Conservation (phyloP, 495 filamentous ascomycete genomes). For the Lineolata rhizophorae region DNA sequence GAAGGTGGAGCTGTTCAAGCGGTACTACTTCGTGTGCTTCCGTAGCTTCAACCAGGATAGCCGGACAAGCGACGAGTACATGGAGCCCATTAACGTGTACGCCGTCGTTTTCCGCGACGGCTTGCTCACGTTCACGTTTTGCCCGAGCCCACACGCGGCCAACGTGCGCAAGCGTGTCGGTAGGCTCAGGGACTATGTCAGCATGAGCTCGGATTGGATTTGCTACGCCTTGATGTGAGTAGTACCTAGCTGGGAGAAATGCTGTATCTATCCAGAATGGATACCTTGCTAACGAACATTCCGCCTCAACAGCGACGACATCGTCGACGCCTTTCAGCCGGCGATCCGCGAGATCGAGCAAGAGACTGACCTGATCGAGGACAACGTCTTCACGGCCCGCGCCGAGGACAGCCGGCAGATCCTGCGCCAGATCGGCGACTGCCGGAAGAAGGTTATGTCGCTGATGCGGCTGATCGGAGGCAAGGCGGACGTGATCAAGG, state of each 20-base stretch:
- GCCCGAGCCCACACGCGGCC: conserved; percentile 57
- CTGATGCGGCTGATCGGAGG: conserved; percentile 83
- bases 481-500: conserved; percentile 91
- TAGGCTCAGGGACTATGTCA: conserved; percentile 79
- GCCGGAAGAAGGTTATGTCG: conserved; percentile 85
- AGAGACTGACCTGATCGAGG: conserved; percentile 84
- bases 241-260: too few relatives aligned
- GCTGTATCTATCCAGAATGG: too few relatives aligned
- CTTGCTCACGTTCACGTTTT: conserved; percentile 80
- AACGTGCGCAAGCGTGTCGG: conserved; percentile 85
- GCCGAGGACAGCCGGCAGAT: conserved; percentile 71
- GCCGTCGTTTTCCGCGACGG: conserved; percentile 94
- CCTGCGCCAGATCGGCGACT: conserved; percentile 66
- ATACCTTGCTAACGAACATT: too few relatives aligned
- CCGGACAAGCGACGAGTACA: conserved; percentile 48
- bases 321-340: conserved; percentile 87
- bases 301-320: conserved; percentile 55
- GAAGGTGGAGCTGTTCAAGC: conserved; percentile 92
- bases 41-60: conserved; percentile 75
- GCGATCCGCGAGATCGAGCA: conserved; percentile 66
- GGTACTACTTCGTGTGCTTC: conserved; percentile 96
- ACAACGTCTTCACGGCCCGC: conserved; percentile 77
- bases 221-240: conserved; percentile 94
- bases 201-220: conserved; percentile 89
- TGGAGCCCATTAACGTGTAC: conserved; percentile 88